Conservation (phyloP, 2,329 filamentous ascomycete species). For the Fusarium devonianum region DNA sequence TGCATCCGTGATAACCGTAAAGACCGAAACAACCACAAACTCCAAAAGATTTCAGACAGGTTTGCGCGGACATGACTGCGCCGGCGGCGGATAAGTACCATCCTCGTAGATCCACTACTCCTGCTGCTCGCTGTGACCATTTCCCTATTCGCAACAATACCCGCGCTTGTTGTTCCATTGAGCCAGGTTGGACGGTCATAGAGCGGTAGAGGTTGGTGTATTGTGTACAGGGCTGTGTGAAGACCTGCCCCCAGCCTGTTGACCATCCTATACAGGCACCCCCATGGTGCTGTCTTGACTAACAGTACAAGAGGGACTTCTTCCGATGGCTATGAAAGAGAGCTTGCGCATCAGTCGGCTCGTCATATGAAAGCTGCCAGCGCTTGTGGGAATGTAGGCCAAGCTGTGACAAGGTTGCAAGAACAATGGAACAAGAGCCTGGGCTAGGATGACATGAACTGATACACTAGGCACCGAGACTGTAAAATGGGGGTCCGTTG, state of each 20-base stretch:
- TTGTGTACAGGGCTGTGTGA: not conserved
- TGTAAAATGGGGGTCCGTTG: not conserved
- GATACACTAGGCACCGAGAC: not conserved
- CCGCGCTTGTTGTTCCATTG: conserved; percentile 7
- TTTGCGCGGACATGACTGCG: conserved; percentile 14
- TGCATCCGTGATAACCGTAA: not conserved
- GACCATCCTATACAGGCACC: conserved; percentile 1
- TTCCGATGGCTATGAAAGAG: conserved; percentile 12
- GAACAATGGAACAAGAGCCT: not conserved
- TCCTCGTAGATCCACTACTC: conserved; percentile 23
- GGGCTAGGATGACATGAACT: no score
- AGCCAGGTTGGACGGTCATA: not conserved
- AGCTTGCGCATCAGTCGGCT: conserved; percentile 1
- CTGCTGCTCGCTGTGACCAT: conserved; percentile 1
- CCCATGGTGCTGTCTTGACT: conserved; percentile 5
- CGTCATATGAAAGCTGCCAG: not conserved
- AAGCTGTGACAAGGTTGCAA: not conserved
- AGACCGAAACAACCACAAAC: not conserved
- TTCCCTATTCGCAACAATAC: conserved; percentile 9
- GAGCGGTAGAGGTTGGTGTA: conserved; percentile 2
- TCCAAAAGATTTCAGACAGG: not conserved
- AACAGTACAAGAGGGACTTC: not conserved
- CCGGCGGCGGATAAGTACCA: conserved; percentile 10
- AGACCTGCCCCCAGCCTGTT: not conserved
- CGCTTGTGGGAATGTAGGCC: not conserved